Percentiles rank a stretch among this genome's conserved stretches.
Evolutionary conservation across 2,329 filamentous ascomycete species (phyloP).

Genomic region (Allantophomopsis cytisporea): DNA sequence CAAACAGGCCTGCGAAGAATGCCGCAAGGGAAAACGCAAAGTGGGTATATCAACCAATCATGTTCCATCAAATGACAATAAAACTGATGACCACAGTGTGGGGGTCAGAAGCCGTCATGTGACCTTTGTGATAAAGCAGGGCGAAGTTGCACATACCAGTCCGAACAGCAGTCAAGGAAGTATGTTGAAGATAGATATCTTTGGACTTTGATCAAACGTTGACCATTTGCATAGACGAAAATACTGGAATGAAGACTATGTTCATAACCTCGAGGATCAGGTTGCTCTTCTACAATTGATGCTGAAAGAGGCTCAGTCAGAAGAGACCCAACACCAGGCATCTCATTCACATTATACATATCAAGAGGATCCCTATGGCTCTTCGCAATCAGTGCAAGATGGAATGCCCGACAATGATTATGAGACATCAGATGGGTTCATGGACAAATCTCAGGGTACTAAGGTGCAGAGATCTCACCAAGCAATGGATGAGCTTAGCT

Average conservation of each 20-base stretch:
- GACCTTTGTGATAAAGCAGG: conserved; percentile 1
- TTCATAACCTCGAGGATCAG: conserved; percentile 1
- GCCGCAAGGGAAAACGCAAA: conserved; percentile 6
- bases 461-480: conserved; percentile 2
- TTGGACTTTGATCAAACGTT: too few relatives aligned
- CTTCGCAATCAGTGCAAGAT: too few relatives aligned
- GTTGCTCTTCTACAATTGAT: not conserved
- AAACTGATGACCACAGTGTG: conserved; percentile 1
- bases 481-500: conserved; percentile 4
- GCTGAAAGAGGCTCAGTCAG: too few relatives aligned
- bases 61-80: too few relatives aligned
- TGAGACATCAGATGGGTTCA: too few relatives aligned
- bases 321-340: too few relatives aligned
- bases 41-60: not conserved
- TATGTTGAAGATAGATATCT: not conserved
- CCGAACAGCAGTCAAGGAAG: not conserved
- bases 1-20: conserved; percentile 4
- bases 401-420: too few relatives aligned
- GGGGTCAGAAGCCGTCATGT: conserved; percentile 3
- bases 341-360: too few relatives aligned
- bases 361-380: too few relatives aligned
- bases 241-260: conserved; percentile 1
- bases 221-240: not conserved
- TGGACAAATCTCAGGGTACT: not conserved
- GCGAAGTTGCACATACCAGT: not conserved